phyloP scores from a whole-genome alignment of 176 grass and related monocot genomes.

The Ensete glaucum region DNA sequence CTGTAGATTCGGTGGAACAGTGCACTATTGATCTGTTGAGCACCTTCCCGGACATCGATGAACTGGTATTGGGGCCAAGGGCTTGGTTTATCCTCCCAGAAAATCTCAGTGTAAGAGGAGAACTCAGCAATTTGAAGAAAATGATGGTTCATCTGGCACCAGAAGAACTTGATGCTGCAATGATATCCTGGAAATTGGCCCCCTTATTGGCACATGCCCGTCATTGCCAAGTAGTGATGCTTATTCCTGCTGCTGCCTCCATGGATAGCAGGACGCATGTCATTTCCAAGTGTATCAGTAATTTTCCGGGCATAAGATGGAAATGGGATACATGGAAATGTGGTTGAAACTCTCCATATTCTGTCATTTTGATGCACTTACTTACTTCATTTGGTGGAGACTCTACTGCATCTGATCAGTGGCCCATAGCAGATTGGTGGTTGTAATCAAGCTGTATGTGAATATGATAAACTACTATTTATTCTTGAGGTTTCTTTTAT shows the following conservation, averaged over 20 bases:
- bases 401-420: neutral
- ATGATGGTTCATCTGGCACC: slow-evolving; percentile 38
- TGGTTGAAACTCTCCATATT: neutral
- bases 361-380: neutral
- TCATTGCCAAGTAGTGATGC: slow-evolving; percentile 39
- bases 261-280: neutral
- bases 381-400: neutral
- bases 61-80: slow-evolving; percentile 42
- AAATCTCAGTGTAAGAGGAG: slow-evolving; percentile 13
- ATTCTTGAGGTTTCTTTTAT: no score
- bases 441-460: neutral
- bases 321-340: slow-evolving; percentile 29
- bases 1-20: slow-evolving; percentile 35
- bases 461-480: neutral
- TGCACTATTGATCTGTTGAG: slow-evolving; percentile 22
- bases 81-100: slow-evolving; percentile 35
- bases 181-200: slow-evolving; percentile 26
- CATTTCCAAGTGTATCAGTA: slow-evolving; percentile 15
- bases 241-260: slow-evolving; percentile 32
- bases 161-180: neutral
- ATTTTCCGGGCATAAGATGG: slow-evolving; percentile 42
- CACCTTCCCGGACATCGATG: slow-evolving; percentile 31
- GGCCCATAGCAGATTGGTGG: no score
- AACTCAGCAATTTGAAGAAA: slow-evolving; percentile 39
- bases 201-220: slow-evolving; percentile 13